Base-by-base conservation (phyloP, 495 filamentous ascomycete species). In the Penicillium ucsense region DNA sequence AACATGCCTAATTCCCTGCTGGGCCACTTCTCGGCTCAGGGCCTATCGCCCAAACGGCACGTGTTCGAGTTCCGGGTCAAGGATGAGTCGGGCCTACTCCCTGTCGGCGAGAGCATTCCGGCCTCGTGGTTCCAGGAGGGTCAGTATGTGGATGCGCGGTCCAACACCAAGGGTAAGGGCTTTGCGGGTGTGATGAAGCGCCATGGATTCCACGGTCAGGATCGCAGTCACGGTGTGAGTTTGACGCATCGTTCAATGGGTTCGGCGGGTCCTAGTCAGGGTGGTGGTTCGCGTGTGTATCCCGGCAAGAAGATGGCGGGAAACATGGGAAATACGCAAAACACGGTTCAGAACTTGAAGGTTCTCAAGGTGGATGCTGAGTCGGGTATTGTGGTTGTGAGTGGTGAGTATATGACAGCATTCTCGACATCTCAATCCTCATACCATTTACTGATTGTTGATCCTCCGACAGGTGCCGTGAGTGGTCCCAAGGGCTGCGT, bases 241-340 rank as follows among this genome's bases (percentile, higher is more conserved):
- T 78, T 86, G 67, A 88, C 84, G 41, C 92, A 98, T 73, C 78
- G 92, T 58, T 82, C 85, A 3, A 84, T 95, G 73, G 92, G 92
- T 73, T 89, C 86, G 4, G 72, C 79, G 8, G 92, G 92, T 53
- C 86, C 82, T 35, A 82, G 82, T 56, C 92, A 98, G 65, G 92
- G 92, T 53, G 81, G 86, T 63, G 92, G 92, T 64, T 92, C 87
- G 38, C 75, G 92, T 56, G 92, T 98, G 37, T 78, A 84, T 49
- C 92, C 92, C 0, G 92, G 92, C 43, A 98, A 98, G 81, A 88
- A 86, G 67, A 98, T 98, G 92, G 80, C 92, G 20, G 92, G 92
- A 47, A 78, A 87, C 38, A 96, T 98, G 92, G 92, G 92, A 28
- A 82, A 82, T 47, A 74, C 90, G 64, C 79, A 80, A 53, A 84